phyloP scores from a whole-genome alignment of 2,329 filamentous ascomycete species.

The Colletotrichum horii region DNA sequence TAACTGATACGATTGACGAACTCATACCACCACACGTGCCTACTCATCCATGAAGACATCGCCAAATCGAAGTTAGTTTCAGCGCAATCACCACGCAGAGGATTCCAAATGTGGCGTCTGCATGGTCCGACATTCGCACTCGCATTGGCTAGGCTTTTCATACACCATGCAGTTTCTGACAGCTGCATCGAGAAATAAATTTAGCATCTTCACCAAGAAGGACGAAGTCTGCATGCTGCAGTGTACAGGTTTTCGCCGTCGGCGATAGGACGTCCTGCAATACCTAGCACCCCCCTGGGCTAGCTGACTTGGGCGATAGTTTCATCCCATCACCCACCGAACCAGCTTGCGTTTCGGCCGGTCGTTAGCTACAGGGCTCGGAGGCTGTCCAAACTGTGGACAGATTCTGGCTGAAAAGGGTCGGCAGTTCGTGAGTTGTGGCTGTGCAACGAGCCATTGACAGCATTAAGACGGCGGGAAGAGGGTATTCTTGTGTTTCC shows the following conservation, averaged over 20 bases:
- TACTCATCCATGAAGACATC: not conserved
- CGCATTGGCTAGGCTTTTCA: not conserved
- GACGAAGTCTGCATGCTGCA: not conserved
- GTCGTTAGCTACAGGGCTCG: not conserved
- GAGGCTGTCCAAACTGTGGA: not conserved
- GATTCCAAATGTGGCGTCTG: not conserved
- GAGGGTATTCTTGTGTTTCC: not conserved
- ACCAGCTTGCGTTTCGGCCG: not conserved
- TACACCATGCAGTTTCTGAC: not conserved
- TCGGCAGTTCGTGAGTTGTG: not conserved
- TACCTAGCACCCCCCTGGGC: not conserved
- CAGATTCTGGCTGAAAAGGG: not conserved
- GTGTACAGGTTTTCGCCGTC: too few relatives aligned
- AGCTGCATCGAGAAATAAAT: not conserved
- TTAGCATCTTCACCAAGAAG: not conserved
- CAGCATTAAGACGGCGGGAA: not conserved
- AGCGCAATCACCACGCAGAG: not conserved
- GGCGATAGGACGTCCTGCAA: not conserved
- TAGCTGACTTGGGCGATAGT: not conserved
- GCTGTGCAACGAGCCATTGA: not conserved
- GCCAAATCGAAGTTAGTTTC: fast-evolving
- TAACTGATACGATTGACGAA: not conserved
- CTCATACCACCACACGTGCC: not conserved
- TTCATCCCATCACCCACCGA: not conserved
- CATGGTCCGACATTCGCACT: not conserved